Base-by-base conservation (phyloP, 805 yeast genomes). In the Debaryomyces castellii region DNA sequence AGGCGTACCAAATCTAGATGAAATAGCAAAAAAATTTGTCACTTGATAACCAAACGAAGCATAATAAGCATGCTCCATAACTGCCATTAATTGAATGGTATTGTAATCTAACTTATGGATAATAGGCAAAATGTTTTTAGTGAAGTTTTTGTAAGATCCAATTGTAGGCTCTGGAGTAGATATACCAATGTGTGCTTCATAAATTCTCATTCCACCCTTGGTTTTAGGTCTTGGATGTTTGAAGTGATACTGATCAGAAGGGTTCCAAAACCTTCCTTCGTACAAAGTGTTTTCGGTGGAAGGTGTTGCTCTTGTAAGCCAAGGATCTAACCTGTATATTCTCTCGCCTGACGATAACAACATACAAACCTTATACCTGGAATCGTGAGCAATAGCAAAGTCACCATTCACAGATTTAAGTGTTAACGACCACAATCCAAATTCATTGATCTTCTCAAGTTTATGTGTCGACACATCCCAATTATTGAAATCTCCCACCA, bases 21-120 rank as follows among this genome's bases (percentile, higher is more conserved):
- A 83, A 20, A 80, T 76, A 1, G 98, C 97, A 63, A 87, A 92
- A 63, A 92, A 94, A 48, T 85, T 87, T 18, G 98, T 91, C 22
- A 92, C 83, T 66, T 92, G 99, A 64, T 92, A 92, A n/a, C 99
- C 99, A 63, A 92, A 92, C 2, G 96, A 89, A 1, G 97, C 99
- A 64, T 92, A 92, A 63, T 92, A 92, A 1, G 99, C 98, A 64
- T 92, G 99, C 67, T 92, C 99, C 99, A 92, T 92, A 37, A 92
- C 79, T 0, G 99, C 97, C 99, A 92, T 92, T 60, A 92, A 75
- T 68, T 92, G 99, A 56, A 92, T 86, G 4, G 96, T 83, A 64
- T 94, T 89, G 66, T 92, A 92, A 30, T 97, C 97, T 48, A 91
- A 75, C 51, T 85, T 80, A 54, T 82, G 82, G 54, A 92, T 88